Evolutionary conservation across 805 yeast species (phyloP), one percentile per base, ranked within the genome.

Genomic region (Lachancea lanzarotensis): DNA sequence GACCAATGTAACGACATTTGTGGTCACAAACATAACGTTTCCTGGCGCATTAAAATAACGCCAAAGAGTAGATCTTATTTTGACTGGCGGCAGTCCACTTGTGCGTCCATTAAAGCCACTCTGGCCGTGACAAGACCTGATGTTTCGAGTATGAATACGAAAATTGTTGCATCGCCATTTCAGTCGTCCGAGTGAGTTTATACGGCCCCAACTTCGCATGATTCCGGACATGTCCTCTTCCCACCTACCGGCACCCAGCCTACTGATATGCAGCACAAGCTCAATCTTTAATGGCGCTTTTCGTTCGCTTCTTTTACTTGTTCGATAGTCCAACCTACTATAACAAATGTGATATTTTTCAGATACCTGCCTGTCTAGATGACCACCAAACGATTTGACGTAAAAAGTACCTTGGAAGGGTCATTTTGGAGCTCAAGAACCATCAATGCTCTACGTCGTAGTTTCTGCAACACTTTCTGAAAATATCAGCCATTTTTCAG

Each of bases 401-500:
- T 22, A 22, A 22, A 22, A 22, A 8, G 4, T 4, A 22, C 25
- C 8, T 22, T 8, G 4, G 8, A 22, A 22, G 25, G 8, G 25
- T 6, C 25, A 4, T 22, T 22, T 22, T 22, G 25, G 25, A 22
- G 25, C 25, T 22, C 8, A 4, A 22, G 8, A 22, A 22, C 8
- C 8, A 22, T 8, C 25, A 19, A 64, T 64, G 68, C 46, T 65
- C 11, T 65, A 55, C 43, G 36, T 61, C 22, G 43, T 52, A 16
- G 50, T 56, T 9, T 38, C 52, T 16, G 67, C 65, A 8, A 51
- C 51, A 2, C 41, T 63, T 17, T 57, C 66, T 34, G 70, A 71
- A 16, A 79, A 78, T 47, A 79, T 84, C 31, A 73, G 76, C 12
- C 73, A 70, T 31, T 59, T 87, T 4, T 66, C 66, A 38, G 84